A percentile compares a stretch with the other conserved stretches of the same genome.
Evolutionary conservation across 768 basidiomycete species (phyloP).

Genomic region (Grammothele lineata): DNA sequence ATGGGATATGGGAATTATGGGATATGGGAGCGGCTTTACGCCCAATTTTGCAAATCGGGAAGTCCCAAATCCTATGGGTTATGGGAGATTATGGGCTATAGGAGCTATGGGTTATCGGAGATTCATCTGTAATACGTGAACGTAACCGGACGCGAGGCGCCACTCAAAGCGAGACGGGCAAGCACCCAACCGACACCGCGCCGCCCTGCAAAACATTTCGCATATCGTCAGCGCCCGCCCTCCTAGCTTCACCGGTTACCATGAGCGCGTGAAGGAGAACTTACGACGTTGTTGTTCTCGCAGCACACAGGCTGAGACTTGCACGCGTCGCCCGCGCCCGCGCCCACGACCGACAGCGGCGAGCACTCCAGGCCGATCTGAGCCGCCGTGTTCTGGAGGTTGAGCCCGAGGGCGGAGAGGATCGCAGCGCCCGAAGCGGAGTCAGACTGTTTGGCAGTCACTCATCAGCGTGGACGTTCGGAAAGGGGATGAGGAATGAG

Average conservation of each 20-base stretch:
- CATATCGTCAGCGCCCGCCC: no score
- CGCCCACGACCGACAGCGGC: slow-evolving; percentile 4
- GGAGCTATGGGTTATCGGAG: no score
- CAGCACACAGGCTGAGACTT: slow-evolving; percentile 24
- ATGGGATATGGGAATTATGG: no score
- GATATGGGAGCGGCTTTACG: no score
- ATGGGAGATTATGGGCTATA: no score
- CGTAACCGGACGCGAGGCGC: no score
- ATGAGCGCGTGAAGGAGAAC: background rate
- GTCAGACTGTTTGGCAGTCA: background rate
- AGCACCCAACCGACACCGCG: slow-evolving; percentile 12
- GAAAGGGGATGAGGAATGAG: no score
- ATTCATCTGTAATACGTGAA: no score
- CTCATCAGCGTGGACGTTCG: background rate
- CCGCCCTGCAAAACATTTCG: slow-evolving; percentile 10
- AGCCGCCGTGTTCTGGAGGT: slow-evolving; percentile 6
- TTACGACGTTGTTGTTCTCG: slow-evolving; percentile 22
- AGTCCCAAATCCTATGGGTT: no score
- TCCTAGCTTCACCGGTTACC: background rate
- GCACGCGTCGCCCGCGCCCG: slow-evolving; percentile 5
- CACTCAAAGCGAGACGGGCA: slow-evolving; percentile 1
- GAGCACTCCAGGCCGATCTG: slow-evolving; percentile 20
- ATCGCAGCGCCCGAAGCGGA: background rate
- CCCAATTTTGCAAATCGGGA: no score
- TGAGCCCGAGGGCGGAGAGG: slow-evolving; percentile 8